Conservation (phyloP, 2,329 filamentous ascomycete genomes). For the Aschersonia sp. region DNA sequence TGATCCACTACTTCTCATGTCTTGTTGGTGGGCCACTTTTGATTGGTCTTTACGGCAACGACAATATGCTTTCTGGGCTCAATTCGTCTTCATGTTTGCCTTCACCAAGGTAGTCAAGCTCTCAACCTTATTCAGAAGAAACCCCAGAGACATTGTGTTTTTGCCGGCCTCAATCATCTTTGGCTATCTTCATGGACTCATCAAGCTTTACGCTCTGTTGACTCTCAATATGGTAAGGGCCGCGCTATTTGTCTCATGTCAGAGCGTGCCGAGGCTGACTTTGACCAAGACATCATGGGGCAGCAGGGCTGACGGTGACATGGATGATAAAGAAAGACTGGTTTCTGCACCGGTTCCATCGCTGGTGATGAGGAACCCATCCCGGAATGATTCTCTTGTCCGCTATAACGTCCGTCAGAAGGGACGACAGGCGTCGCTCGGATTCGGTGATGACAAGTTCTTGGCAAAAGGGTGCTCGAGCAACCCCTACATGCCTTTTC, state of each 20-base stretch:
- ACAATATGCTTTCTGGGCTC: conserved; percentile 40
- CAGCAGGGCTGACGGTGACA: conserved; percentile 81
- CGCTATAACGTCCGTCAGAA: conserved; percentile 30
- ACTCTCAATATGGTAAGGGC: conserved; percentile 69
- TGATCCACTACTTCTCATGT: conserved; percentile 58
- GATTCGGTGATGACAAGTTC: conserved; percentile 7
- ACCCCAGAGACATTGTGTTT: conserved; percentile 67
- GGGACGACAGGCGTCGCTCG: conserved; percentile 16
- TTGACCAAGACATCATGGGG: conserved; percentile 74
- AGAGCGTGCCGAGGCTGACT: background rate
- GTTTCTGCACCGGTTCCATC: conserved; percentile 29
- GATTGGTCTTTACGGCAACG: conserved; percentile 41
- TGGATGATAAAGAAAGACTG: conserved; percentile 63
- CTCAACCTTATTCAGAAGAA: conserved; percentile 69
- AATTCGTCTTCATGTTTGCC: conserved; percentile 60
- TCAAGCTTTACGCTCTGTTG: conserved; percentile 78
- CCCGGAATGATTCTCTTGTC: conserved; percentile 26
- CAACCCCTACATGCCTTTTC: background rate
- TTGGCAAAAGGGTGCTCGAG: conserved; percentile 15
- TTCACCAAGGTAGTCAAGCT: conserved; percentile 89
- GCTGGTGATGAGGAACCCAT: conserved; percentile 27
- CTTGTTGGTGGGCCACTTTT: conserved; percentile 55
- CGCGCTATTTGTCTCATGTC: background rate
- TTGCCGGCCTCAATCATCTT: conserved; percentile 79
- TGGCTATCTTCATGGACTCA: conserved; percentile 82